Conservation (phyloP, 768 basidiomycete species). For the Leucogyrophana mollusca region DNA sequence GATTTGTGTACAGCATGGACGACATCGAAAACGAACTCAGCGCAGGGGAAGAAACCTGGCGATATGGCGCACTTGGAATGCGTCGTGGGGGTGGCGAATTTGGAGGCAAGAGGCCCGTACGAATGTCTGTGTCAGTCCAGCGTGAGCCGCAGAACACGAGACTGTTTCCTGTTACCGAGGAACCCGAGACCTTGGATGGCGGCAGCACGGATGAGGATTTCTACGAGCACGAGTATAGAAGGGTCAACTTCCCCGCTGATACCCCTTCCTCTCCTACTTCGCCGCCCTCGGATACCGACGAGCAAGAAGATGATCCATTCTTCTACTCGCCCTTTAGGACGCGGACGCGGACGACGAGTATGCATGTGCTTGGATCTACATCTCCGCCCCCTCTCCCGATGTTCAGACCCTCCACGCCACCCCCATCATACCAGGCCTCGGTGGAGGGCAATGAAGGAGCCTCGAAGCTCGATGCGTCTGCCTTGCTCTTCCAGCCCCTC, state of each 20-base stretch:
- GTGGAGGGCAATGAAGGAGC: conserved; percentile 5
- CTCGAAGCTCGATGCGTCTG: conserved; percentile 17
- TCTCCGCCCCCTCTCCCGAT: conserved; percentile 14
- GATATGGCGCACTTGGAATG: conserved; percentile 16
- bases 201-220: conserved; percentile 32
- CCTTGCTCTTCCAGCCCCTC: conserved; percentile 27
- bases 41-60: conserved; percentile 10
- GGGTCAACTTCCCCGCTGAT: conserved; percentile 22
- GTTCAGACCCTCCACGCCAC: conserved; percentile 23
- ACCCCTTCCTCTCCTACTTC: not conserved
- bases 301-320: conserved; percentile 23
- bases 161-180: conserved; percentile 30
- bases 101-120: conserved; percentile 13
- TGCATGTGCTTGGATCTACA: conserved; percentile 14
- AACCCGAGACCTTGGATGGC: conserved; percentile 12
- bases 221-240: conserved; percentile 4
- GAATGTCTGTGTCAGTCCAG: conserved; percentile 13
- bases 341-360: conserved; percentile 30
- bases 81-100: conserved; percentile 12
- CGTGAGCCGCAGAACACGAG: conserved; percentile 13
- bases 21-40: conserved; percentile 24
- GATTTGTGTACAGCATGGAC: conserved; percentile 36
- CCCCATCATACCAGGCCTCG: conserved; percentile 21
- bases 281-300: conserved; percentile 2
- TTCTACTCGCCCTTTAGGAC: conserved; percentile 15